Evolutionary conservation across 306 rosid genomes (phyloP).

Genomic region (Styphnolobium japonicum): DNA sequence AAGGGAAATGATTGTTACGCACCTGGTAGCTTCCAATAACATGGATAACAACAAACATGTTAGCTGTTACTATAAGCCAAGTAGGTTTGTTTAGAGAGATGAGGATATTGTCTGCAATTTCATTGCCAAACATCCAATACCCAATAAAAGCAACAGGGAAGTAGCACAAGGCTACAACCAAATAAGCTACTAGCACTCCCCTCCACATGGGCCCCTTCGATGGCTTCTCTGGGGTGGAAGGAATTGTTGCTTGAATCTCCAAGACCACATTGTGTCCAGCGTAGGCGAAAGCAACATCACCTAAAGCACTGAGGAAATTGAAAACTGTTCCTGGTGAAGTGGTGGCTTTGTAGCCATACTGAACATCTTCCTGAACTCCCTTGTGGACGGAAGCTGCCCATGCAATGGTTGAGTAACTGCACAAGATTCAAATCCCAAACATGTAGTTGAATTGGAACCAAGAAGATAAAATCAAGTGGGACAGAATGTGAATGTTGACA

Average conservation of each 20-base stretch:
- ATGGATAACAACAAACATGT: constrained; percentile 67
- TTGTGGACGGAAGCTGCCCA: constrained; percentile 50
- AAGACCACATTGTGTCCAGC: constrained; percentile 75
- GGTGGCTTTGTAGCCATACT: constrained; percentile 38
- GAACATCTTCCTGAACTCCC: constrained; percentile 41
- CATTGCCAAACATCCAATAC: constrained; percentile 55
- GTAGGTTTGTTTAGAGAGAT: constrained; percentile 53
- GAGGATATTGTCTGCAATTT: constrained; percentile 57
- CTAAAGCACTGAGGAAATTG: constrained; percentile 56
- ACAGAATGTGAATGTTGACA: neutral
- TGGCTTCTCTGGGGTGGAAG: constrained; percentile 62
- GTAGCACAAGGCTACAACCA: constrained; percentile 66
- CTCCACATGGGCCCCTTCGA: constrained; percentile 74
- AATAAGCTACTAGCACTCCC: constrained; percentile 50
- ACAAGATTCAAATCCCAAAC: neutral
- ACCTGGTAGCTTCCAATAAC: constrained; percentile 86
- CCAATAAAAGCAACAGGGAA: constrained; percentile 77
- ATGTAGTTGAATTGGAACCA: neutral
- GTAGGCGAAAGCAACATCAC: constrained; percentile 63
- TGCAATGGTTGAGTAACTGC: constrained; percentile 71
- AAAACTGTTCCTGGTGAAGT: constrained; percentile 42
- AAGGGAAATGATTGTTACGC: neutral
- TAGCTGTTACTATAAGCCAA: constrained; percentile 67
- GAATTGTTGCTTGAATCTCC: constrained; percentile 80
- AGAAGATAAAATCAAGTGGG: neutral